Conservation (phyloP, 2,329 filamentous ascomycete species). For the Arthrobotrys conoides region DNA sequence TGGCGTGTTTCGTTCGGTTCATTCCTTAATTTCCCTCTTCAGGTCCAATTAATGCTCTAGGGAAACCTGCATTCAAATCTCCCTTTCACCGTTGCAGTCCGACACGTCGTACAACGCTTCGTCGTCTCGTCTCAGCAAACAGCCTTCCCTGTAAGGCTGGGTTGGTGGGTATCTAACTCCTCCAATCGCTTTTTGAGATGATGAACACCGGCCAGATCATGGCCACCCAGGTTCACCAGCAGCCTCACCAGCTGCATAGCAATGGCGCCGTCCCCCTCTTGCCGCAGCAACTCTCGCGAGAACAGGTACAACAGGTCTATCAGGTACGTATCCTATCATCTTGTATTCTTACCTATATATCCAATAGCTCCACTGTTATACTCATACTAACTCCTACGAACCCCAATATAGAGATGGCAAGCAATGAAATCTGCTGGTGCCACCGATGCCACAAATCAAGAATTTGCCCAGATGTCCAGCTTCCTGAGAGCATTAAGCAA, state of each 20-base stretch:
- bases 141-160: constrained; percentile 15
- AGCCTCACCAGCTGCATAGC: constrained; percentile 54
- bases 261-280: constrained; percentile 36
- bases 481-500: constrained; percentile 74
- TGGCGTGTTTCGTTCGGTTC: constrained; percentile 8
- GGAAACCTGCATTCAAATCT: not conserved
- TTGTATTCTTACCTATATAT: not conserved
- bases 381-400: too few relatives aligned
- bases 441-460: constrained; percentile 81
- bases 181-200: constrained; percentile 31
- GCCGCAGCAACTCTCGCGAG: constrained; percentile 45
- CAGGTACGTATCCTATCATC: constrained; percentile 26
- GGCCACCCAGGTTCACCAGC: constrained; percentile 52
- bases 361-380: not conserved
- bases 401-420: constrained; percentile 79
- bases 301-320: constrained; percentile 50
- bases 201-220: constrained; percentile 59
- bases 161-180: not conserved
- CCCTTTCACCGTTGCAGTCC: not conserved
- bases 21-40: not conserved
- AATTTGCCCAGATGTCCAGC: constrained; percentile 71
- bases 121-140: constrained; percentile 16
- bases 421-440: constrained; percentile 90
- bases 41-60: constrained; percentile 15
- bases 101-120: constrained; percentile 13